Base-by-base conservation (phyloP, 1,139 yeast species). In the Hansenula sp. region DNA sequence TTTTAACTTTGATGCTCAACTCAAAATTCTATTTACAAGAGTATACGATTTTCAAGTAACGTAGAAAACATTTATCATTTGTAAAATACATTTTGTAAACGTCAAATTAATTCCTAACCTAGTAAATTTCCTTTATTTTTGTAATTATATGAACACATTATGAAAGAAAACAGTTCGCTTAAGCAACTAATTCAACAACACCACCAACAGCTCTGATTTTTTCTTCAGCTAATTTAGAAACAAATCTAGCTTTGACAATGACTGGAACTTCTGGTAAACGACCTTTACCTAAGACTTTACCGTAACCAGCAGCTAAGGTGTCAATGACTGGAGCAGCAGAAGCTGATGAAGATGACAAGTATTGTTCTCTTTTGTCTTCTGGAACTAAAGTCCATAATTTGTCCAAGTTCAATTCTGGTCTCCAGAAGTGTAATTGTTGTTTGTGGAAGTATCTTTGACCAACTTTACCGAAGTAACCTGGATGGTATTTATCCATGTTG, bases 401-500 rank as follows among this genome's bases (percentile, higher is more conserved):
- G 82, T 94, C 97, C 72, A 94, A 79, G 94, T 94, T 94, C 76
- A 94, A 77, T 64, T 85, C 87, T 73, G 98, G 97, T 75, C 78
- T 84, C 97, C 98, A 92, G 90, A 83, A 85, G 73, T 88, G 97
- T 80, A 76, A 77, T 69, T 76, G 77, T 78, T 89, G 96, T 75
- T 85, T 83, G 90, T 89, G 97, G 96, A 86, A 94, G 85, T 87
- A 85, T 86, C 98, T 89, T 97, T 92, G 92, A 90, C 99, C 99
- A 72, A 94, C 97, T 82, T 94, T 94, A 86, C 99, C 99, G 77
- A 94, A 94, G 94, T 94, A 94, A 89, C 99, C 99, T 68, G 98
- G 98, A 75, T 94, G 99, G 96, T 86, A 94, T 77, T 90, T 92
- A 75, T 94, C 98, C 80, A 92, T 77, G 82, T 89, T 89, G 73